A percentile compares a stretch with the other conserved stretches of the same genome.
Conservation (phyloP, 805 yeast species). For the Spathaspora sp. region DNA sequence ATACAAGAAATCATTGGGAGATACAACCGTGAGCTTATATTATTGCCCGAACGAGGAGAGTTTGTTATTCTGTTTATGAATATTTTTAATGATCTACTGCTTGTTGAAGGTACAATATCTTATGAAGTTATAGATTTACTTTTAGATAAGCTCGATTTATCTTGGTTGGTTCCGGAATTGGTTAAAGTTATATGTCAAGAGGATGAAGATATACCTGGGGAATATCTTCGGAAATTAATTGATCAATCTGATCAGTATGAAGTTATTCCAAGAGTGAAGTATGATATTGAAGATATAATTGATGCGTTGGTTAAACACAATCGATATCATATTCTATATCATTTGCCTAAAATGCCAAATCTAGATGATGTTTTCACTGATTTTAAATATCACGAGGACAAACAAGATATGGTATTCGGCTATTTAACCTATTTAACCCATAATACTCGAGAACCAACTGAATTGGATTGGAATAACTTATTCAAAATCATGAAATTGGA, state of each 20-base stretch:
- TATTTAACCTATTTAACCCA: constrained; percentile 17
- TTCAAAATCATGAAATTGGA: constrained; percentile 12
- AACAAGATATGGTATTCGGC: constrained; percentile 35
- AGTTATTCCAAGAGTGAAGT: neutral
- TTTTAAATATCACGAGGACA: constrained; percentile 19
- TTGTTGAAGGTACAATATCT: neutral
- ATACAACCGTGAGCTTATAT: constrained; percentile 45
- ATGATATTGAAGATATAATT: constrained; percentile 1
- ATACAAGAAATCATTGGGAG: constrained; percentile 84
- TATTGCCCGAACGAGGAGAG: constrained; percentile 20
- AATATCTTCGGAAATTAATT: constrained; percentile 4
- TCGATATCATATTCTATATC: constrained; percentile 4
- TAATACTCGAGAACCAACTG: neutral
- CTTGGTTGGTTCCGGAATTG: constrained; percentile 1
- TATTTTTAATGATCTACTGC: constrained; percentile 31
- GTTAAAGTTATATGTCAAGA: constrained; percentile 2
- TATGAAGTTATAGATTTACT: constrained; percentile 5
- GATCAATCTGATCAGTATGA: constrained; percentile 1
- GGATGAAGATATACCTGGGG: neutral
- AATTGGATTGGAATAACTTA: constrained; percentile 14
- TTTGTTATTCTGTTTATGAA: constrained; percentile 54
- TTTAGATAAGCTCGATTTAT: constrained; percentile 5
- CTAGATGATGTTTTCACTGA: neutral
- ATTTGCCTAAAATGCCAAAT: constrained; percentile 1
- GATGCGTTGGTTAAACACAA: neutral